These are phyloP conservation scores for Dactylellina cionopaga DNA, from an alignment of 2,329 filamentous ascomycete genomes.

Conservation along the genomic window DNA sequence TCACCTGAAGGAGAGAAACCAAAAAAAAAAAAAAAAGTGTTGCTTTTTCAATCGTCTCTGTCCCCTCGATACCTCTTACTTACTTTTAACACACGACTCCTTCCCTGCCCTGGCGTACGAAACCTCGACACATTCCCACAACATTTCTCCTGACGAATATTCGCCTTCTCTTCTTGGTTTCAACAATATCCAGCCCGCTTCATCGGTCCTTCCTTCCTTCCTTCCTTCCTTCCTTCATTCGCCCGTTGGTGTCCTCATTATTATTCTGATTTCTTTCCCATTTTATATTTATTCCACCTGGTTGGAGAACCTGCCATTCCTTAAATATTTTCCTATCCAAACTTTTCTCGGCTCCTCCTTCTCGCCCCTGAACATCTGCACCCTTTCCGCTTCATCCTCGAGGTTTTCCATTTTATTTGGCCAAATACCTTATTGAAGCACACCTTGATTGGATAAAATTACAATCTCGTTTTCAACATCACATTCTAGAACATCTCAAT, in stretches of 20 bases:
- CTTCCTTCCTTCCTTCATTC: background rate
- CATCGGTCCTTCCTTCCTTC: background rate
- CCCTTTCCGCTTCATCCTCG: background rate
- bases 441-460: too few species aligned
- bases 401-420: too few species aligned
- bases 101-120: conserved; percentile 31
- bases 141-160: conserved; percentile 22
- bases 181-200: conserved; percentile 6
- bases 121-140: conserved; percentile 28
- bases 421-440: too few species aligned
- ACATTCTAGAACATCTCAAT: too few species aligned
- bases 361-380: background rate
- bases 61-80: conserved; percentile 4
- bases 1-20: conserved; percentile 1
- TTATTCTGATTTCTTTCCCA: too few species aligned
- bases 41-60: too few species aligned
- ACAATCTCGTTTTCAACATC: too few species aligned
- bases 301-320: conserved; percentile 26
- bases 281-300: conserved; percentile 14
- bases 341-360: background rate
- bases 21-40: conserved; percentile 22
- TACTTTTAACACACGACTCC: conserved; percentile 26
- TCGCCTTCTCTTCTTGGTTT: conserved; percentile 34
- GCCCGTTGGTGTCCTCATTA: conserved; percentile 3
- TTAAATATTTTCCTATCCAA: background rate